phyloP scores from a whole-genome alignment of 73 alveolate genomes.

The Paramecium sexaurelia region DNA sequence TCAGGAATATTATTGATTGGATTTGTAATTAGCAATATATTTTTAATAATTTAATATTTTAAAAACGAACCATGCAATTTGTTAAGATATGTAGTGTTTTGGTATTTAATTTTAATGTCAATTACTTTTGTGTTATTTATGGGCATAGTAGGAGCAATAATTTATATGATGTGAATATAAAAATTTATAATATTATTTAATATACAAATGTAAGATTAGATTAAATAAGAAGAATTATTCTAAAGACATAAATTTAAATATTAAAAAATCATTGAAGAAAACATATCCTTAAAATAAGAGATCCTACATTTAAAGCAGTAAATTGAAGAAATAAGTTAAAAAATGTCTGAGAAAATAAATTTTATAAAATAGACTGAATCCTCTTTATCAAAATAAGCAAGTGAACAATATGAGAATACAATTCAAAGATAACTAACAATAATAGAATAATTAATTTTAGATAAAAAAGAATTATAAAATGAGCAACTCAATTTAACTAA shows the following conservation, averaged over 20 bases:
- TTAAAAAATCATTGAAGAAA: background rate
- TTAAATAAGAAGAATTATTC: background rate
- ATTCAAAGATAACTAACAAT: background rate
- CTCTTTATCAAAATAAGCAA: background rate
- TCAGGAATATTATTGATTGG: background rate
- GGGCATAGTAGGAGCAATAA: background rate
- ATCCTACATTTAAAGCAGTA: background rate
- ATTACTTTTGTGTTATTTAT: background rate
- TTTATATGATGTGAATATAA: background rate
- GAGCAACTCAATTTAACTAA: background rate
- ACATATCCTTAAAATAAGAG: background rate
- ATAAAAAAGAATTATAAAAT: background rate
- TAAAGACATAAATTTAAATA: background rate
- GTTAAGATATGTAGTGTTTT: background rate
- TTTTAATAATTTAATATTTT: background rate
- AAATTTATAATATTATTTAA: background rate
- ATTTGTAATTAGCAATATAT: background rate
- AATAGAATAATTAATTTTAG: background rate
- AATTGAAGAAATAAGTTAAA: background rate
- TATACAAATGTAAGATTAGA: background rate
- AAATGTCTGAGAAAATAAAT: background rate
- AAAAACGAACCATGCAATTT: slow-evolving; percentile 19
- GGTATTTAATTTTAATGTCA: background rate
- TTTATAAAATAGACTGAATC: background rate
- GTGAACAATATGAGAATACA: background rate